Percentiles rank a stretch among this genome's conserved stretches.
phyloP scores from a whole-genome alignment of 805 yeast species.

The Helenozyma rhizophorensis region DNA sequence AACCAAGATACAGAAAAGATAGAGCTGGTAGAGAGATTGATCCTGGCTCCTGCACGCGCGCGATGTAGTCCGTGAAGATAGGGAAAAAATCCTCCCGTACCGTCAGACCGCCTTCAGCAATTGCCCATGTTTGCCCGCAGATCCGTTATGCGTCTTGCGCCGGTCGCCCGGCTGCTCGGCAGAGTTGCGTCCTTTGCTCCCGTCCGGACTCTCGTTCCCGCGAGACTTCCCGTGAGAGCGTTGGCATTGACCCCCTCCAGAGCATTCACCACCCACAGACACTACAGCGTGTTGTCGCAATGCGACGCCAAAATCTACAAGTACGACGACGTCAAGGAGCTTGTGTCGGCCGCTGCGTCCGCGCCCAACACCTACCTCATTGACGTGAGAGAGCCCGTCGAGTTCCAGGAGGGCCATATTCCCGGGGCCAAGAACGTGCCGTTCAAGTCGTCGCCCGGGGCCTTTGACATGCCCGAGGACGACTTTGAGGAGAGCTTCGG shows the following conservation, averaged over 20 bases:
- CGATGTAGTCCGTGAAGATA: conserved; percentile 2
- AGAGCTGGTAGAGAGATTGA: not conserved
- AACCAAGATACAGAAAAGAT: too few species aligned
- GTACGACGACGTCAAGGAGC: conserved; percentile 47
- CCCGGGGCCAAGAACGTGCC: conserved; percentile 88
- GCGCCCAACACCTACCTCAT: conserved; percentile 53
- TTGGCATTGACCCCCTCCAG: conserved; percentile 1
- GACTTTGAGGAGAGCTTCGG: conserved; percentile 82
- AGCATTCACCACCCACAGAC: conserved; percentile 2
- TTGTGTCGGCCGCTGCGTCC: conserved; percentile 39
- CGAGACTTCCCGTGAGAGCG: not conserved
- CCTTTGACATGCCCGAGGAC: conserved; percentile 71
- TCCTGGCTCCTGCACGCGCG: not conserved
- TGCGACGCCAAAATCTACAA: conserved; percentile 46
- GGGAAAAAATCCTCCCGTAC: conserved; percentile 3
- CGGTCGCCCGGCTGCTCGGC: not conserved
- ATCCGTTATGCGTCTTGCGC: conserved; percentile 2
- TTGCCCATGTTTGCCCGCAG: conserved; percentile 8
- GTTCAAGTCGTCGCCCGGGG: conserved; percentile 87
- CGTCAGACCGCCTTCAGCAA: conserved; percentile 2
- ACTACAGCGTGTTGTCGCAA: conserved; percentile 35
- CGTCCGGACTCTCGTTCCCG: conserved; percentile 2
- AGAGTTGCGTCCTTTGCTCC: conserved; percentile 4
- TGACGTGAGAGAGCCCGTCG: conserved; percentile 92
- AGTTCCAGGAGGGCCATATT: conserved; percentile 66